Conservation (phyloP, 305 asterid genomes). For the Andrographis paniculata region DNA sequence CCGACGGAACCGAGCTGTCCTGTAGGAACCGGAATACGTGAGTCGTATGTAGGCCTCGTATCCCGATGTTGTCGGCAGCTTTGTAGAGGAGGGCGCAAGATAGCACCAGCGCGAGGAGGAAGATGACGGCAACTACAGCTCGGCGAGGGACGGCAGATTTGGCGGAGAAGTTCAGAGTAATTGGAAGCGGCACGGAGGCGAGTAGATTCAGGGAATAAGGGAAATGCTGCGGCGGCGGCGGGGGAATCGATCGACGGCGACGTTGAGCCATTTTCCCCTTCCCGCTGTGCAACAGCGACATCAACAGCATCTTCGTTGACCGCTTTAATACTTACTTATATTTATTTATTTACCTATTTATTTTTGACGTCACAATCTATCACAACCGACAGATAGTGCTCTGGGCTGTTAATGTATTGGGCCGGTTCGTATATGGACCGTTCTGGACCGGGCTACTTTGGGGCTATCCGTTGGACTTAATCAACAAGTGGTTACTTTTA, state of each 20-base stretch:
- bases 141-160: slow-evolving; percentile 1
- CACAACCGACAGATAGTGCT: no score
- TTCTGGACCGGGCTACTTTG: no score
- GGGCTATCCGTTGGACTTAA: no score
- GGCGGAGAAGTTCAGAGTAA: slow-evolving; percentile 3
- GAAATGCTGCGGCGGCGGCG: background rate
- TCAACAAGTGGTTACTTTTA: no score
- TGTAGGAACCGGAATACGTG: background rate
- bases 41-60: background rate
- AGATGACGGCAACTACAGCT: background rate
- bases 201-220: background rate
- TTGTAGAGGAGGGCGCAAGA: slow-evolving; percentile 9
- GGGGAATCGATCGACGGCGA: background rate
- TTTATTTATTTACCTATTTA: no score
- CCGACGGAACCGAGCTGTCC: background rate
- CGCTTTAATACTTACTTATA: no score
- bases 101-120: background rate
- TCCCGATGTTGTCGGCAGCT: slow-evolving; percentile 3
- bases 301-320: no score
- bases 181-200: background rate
- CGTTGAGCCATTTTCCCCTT: background rate
- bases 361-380: no score
- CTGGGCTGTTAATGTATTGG: no score
- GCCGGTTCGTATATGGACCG: no score
- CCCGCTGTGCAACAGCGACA: background rate